phyloP scores from a whole-genome alignment of 163 green algal species.

The Chlorella variabilis region DNA sequence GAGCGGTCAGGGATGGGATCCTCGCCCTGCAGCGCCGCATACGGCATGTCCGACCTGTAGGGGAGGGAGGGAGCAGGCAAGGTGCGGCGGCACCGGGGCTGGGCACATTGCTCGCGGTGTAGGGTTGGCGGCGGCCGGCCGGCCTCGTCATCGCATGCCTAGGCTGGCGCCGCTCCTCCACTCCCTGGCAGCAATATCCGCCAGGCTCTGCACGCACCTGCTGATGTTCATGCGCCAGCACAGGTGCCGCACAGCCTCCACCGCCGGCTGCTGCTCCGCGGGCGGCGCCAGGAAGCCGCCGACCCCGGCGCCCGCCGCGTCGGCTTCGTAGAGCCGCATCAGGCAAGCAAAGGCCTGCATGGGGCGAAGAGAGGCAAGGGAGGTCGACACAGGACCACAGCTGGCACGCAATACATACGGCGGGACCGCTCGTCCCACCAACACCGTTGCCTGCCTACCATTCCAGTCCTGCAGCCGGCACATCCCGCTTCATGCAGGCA shows the following conservation, averaged over 20 bases:
- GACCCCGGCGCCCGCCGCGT: not conserved
- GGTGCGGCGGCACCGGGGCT: too few species aligned
- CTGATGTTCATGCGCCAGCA: slow-evolving; percentile 45
- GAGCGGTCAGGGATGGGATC: slow-evolving; percentile 54
- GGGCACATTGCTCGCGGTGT: too few species aligned
- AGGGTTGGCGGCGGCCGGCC: too few species aligned
- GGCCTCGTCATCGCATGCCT: too few species aligned
- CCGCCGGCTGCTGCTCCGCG: not conserved
- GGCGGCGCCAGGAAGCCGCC: not conserved
- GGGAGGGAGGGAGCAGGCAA: not conserved
- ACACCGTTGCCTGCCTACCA: too few species aligned
- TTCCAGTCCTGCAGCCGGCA: too few species aligned
- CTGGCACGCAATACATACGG: too few species aligned
- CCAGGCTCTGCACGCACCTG: not conserved
- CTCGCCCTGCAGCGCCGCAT: slow-evolving; percentile 44
- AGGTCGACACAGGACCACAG: too few species aligned
- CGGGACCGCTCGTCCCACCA: too few species aligned
- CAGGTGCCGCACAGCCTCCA: slow-evolving; percentile 28
- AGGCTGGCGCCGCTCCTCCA: too few species aligned
- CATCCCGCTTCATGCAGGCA: not conserved
- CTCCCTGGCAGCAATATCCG: not conserved
- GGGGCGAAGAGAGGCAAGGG: too few species aligned
- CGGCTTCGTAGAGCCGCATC: slow-evolving; percentile 42
- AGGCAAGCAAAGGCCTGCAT: slow-evolving; percentile 61
- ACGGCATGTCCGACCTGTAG: slow-evolving; percentile 53